phyloP scores from a whole-genome alignment of 1,284 basidiomycete species.

The Cryptococcus sp. region DNA sequence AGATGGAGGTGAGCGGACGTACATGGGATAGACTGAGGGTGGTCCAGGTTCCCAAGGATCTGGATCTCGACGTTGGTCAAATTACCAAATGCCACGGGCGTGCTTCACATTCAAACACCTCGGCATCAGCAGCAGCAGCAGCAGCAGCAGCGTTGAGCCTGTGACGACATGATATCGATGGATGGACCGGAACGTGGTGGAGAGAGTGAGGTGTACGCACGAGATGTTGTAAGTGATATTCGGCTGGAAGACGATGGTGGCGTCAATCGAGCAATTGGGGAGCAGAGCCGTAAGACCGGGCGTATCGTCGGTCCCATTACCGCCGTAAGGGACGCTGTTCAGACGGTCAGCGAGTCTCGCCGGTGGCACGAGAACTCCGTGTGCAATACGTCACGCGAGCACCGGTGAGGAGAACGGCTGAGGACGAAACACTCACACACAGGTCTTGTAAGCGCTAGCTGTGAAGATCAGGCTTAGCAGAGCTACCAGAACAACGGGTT shows the following conservation, averaged over 20 bases:
- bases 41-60: slow-evolving; percentile 6
- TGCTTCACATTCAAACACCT: neutral
- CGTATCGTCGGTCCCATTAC: slow-evolving; percentile 4
- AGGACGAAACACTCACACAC: slow-evolving; percentile 1
- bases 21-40: slow-evolving; percentile 10
- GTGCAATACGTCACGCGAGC: too few relatives aligned
- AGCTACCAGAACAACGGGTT: neutral
- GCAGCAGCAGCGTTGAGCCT: neutral
- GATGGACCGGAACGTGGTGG: too few relatives aligned
- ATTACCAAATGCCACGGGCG: slow-evolving; percentile 20
- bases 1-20: slow-evolving; percentile 49
- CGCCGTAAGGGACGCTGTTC: slow-evolving; percentile 5
- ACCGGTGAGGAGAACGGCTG: too few relatives aligned
- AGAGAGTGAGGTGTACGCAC: slow-evolving; percentile 1
- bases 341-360: neutral
- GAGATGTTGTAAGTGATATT: slow-evolving; percentile 17
- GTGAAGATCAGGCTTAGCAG: neutral
- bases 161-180: too few relatives aligned
- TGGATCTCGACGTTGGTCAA: slow-evolving; percentile 53
- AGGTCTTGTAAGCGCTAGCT: slow-evolving; percentile 1
- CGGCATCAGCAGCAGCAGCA: neutral
- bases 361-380: too few relatives aligned
- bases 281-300: slow-evolving; percentile 3
- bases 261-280: slow-evolving; percentile 9
- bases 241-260: slow-evolving; percentile 12